A percentile compares a stretch with the other conserved stretches of the same genome.
Conservation (phyloP, 768 basidiomycete genomes). For the Porphyrellus cyaneotinctus region DNA sequence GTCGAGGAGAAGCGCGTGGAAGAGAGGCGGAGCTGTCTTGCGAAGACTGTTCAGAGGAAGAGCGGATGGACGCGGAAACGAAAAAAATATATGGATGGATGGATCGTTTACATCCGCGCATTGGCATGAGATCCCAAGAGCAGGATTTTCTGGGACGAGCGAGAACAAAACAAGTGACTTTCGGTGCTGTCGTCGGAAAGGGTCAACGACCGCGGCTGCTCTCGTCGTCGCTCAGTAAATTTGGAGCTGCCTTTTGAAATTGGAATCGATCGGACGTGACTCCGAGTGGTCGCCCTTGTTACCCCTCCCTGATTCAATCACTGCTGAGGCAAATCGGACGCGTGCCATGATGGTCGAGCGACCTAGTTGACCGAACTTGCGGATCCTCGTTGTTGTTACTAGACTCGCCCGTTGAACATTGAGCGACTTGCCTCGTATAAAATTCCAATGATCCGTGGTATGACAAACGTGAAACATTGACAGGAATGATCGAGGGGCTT, state of each 20-base stretch:
- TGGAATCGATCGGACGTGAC: slow-evolving; percentile 13
- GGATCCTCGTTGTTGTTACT: background rate
- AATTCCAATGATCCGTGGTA: slow-evolving; percentile 6
- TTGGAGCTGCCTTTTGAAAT: slow-evolving; percentile 26
- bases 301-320: background rate
- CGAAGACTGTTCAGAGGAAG: slow-evolving; percentile 4
- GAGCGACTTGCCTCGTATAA: slow-evolving; percentile 3
- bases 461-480: slow-evolving; percentile 42
- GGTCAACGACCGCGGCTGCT: slow-evolving; percentile 22
- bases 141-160: slow-evolving; percentile 19
- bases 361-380: background rate
- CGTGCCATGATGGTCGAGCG: background rate
- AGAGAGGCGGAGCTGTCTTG: slow-evolving; percentile 3
- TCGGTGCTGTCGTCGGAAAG: slow-evolving; percentile 25
- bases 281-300: slow-evolving; percentile 1
- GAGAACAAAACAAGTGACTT: slow-evolving; percentile 18
- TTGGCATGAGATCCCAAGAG: slow-evolving; percentile 21
- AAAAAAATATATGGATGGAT: slow-evolving; percentile 28
- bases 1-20: slow-evolving; percentile 9
- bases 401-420: background rate
- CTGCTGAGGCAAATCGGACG: background rate
- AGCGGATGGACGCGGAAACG: slow-evolving; percentile 27
- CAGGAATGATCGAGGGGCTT: slow-evolving; percentile 40
- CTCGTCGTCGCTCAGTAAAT: slow-evolving; percentile 22
- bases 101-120: slow-evolving; percentile 31